A percentile compares a stretch with the other conserved stretches of the same genome.
phyloP scores from a whole-genome alignment of 108 stramenopile species.

The Cyclotella sp. region DNA sequence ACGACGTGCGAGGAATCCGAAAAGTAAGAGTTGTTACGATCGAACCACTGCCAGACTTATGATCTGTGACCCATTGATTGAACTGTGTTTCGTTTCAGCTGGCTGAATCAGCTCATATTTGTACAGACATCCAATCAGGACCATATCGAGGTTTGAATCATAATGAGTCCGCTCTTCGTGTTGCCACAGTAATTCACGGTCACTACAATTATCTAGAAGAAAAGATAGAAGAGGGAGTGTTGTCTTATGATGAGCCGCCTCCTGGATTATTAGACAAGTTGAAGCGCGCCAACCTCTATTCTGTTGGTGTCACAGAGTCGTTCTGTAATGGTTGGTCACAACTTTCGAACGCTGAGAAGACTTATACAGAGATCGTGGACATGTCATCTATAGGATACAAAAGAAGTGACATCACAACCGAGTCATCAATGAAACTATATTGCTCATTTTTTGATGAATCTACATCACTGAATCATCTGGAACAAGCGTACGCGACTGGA shows the following conservation, averaged over 20 bases:
- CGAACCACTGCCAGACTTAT: not conserved
- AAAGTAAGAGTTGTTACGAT: slow-evolving; percentile 44
- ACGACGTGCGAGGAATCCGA: slow-evolving; percentile 83
- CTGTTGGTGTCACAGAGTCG: slow-evolving; percentile 70
- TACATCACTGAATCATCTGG: slow-evolving; percentile 42
- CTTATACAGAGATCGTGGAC: slow-evolving; percentile 73
- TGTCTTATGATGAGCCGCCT: slow-evolving; percentile 52
- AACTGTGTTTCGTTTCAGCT: slow-evolving; percentile 38
- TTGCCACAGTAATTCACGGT: slow-evolving; percentile 78
- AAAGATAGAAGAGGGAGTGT: slow-evolving; percentile 53
- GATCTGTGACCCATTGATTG: not conserved
- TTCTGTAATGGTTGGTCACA: slow-evolving; percentile 59
- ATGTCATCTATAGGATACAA: slow-evolving; percentile 51
- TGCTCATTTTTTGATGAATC: slow-evolving; percentile 71
- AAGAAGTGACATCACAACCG: slow-evolving; percentile 79
- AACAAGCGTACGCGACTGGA: slow-evolving; percentile 43
- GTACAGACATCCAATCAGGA: slow-evolving; percentile 63
- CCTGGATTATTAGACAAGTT: slow-evolving; percentile 64
- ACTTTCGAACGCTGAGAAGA: slow-evolving; percentile 58
- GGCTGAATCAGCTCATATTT: slow-evolving; percentile 82
- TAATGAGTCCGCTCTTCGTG: slow-evolving; percentile 79
- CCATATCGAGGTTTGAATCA: slow-evolving; percentile 76
- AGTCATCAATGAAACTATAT: slow-evolving; percentile 75
- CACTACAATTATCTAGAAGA: slow-evolving; percentile 77
- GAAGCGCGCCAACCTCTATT: slow-evolving; percentile 65